These are phyloP conservation scores for Botrytis paeoniae DNA, from an alignment of 2,329 filamentous ascomycete genomes.

Conservation along the genomic window DNA sequence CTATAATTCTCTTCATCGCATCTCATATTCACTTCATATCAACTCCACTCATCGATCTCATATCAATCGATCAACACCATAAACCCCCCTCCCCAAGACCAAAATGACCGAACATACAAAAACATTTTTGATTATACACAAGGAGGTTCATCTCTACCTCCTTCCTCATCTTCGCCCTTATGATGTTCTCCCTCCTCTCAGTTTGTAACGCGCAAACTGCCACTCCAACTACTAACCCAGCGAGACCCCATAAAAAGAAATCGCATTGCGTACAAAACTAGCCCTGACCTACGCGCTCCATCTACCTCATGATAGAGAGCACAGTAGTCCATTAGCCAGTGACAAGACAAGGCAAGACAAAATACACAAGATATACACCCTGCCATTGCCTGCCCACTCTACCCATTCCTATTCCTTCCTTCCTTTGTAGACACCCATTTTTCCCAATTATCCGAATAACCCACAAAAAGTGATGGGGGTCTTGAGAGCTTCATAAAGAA, in stretches of 20 bases:
- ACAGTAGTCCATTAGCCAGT: slow-evolving; percentile 5
- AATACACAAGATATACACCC: slow-evolving; percentile 5
- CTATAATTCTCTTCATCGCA: slow-evolving; percentile 23
- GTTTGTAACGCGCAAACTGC: not conserved
- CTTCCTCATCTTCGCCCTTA: not conserved
- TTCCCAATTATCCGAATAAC: slow-evolving; percentile 9
- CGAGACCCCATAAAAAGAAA: slow-evolving; percentile 1
- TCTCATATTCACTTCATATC: slow-evolving; percentile 6
- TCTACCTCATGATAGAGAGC: slow-evolving; percentile 13
- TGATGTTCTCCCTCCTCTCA: not conserved
- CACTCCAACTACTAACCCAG: not conserved
- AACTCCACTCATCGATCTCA: not conserved
- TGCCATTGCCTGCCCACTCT: slow-evolving; percentile 1
- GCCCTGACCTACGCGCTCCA: slow-evolving; percentile 8
- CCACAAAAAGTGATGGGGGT: slow-evolving; percentile 4
- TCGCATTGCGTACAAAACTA: slow-evolving; percentile 6
- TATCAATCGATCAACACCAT: not conserved
- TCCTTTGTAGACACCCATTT: slow-evolving; percentile 16
- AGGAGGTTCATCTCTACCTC: not conserved
- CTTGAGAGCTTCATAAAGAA: slow-evolving; percentile 19
- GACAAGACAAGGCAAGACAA: slow-evolving; percentile 4
- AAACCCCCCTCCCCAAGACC: not conserved
- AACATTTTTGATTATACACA: slow-evolving; percentile 19
- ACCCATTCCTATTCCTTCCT: slow-evolving; percentile 4
- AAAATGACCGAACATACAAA: slow-evolving; percentile 2